Base-by-base conservation (phyloP, 1,284 basidiomycete species). In the Irpex lacteus region DNA sequence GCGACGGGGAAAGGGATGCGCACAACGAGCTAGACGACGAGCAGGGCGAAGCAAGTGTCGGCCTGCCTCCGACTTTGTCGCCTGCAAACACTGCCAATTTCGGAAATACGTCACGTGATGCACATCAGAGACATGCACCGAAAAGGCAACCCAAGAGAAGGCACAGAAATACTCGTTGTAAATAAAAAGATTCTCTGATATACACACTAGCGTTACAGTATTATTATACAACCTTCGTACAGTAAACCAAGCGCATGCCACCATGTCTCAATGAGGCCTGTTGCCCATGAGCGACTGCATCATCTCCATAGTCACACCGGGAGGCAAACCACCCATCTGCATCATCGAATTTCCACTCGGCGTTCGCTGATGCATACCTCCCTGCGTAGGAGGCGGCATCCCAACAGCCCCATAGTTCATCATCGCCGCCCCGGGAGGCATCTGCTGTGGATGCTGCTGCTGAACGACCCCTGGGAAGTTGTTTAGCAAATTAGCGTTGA, bases 231-330 rank as follows among this genome's bases (percentile, higher is more conserved):
- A 6, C 11, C 40, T 15, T 26, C 26, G 26, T 47, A n/a, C 9
- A 47, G n/a, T 47, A 47, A 47, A 11, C 44, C 9, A 47, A 11
- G n/a, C 44, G 11, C n/a, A 47, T 5, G 44, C 44, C 44, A 2
- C 5, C 34, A 56, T 2, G n/a, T 26, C 54, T 18, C 15, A 19
- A 32, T 74, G 26, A 26, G 26, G 85, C 37, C 86, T 77, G 65
- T 85, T 83, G 11, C 40, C 40, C 79, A 87, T 81, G 69, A 89
- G 87, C 21, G 85, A 85, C 72, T 87, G 86, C 72, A 88, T 61
- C 78, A 88, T 83, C 70, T 87, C 85, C 55, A 74, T 74, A 67
- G 79, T 84, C 61, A 86, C 73, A 55, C 73, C 73, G 6, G 44
- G 58, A 34, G 62, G 50, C 13, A 56, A 36, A 18, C 21, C n/a